A percentile compares a stretch with the other conserved stretches of the same genome.
phyloP scores from a whole-genome alignment of 306 rosid species.

The Dalbergia cochinchinensis region DNA sequence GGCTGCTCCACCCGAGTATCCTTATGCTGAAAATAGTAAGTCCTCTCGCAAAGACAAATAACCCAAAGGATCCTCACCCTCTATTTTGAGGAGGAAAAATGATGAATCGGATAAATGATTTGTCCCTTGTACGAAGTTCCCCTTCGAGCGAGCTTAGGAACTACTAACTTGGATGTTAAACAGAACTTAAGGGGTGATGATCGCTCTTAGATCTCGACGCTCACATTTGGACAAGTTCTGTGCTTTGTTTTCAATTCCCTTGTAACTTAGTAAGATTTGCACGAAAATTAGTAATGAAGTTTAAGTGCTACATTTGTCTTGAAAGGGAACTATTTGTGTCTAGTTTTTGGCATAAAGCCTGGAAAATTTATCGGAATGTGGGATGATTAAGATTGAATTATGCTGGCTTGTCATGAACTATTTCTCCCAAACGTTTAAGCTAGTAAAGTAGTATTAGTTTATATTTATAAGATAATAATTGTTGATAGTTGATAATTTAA shows the following conservation, averaged over 20 bases:
- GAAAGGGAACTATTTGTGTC: not conserved
- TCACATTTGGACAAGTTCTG: slow-evolving; percentile 6
- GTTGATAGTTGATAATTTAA: not conserved
- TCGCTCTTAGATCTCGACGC: not conserved
- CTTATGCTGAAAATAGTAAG: slow-evolving; percentile 58
- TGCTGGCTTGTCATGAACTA: no score
- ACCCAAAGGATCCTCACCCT: slow-evolving; percentile 21
- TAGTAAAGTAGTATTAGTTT: not conserved
- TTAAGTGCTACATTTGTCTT: not conserved
- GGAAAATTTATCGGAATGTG: no score
- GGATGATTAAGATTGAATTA: no score
- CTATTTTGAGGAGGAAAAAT: slow-evolving; percentile 31
- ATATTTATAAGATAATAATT: not conserved
- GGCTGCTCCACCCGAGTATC: slow-evolving; percentile 75
- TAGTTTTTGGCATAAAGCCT: no score
- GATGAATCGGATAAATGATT: slow-evolving; percentile 9
- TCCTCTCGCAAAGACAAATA: slow-evolving; percentile 55
- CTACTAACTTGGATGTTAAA: slow-evolving; percentile 37
- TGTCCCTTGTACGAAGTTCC: slow-evolving; percentile 10
- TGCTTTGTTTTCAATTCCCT: slow-evolving; percentile 13
- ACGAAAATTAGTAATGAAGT: not conserved
- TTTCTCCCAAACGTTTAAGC: no score
- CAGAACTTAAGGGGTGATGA: slow-evolving; percentile 24
- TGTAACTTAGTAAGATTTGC: slow-evolving; percentile 8
- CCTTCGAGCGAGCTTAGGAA: slow-evolving; percentile 18